A percentile compares a stretch with the other conserved stretches of the same genome.
Evolutionary conservation across 2,329 filamentous ascomycete species (phyloP).

Genomic region (Penicillium thymicola): DNA sequence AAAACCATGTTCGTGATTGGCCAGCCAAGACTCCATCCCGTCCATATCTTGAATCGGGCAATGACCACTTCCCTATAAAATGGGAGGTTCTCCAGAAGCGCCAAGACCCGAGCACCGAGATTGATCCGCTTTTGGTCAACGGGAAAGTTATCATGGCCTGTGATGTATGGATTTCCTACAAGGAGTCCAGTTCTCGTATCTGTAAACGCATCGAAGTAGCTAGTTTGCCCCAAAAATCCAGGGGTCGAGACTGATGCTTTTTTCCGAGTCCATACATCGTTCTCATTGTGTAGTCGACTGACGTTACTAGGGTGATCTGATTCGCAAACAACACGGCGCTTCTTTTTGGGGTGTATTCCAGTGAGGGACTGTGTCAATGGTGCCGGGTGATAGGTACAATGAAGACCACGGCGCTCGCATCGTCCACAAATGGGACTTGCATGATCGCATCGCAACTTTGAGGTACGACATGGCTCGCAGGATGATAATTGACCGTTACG

Average conservation of each 20-base stretch:
- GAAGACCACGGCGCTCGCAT: neutral
- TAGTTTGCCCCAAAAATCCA: slow-evolving; percentile 18
- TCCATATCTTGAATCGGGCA: slow-evolving; percentile 15
- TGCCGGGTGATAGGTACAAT: slow-evolving; percentile 3
- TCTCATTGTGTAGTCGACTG: neutral
- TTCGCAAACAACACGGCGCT: neutral
- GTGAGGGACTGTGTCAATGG: neutral
- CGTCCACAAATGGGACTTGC: slow-evolving; percentile 1
- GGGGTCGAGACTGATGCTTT: neutral
- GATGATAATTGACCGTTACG: slow-evolving; percentile 15
- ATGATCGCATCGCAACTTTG: slow-evolving; percentile 27
- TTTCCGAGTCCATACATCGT: slow-evolving; percentile 1
- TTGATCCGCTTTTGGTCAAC: slow-evolving; percentile 18
- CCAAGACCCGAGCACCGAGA: slow-evolving; percentile 23
- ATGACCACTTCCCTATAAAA: slow-evolving; percentile 19
- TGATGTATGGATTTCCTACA: neutral
- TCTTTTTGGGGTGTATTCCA: neutral
- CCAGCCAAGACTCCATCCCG: slow-evolving; percentile 22
- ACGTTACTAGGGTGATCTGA: neutral
- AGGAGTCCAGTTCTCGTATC: slow-evolving; percentile 8
- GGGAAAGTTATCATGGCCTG: neutral
- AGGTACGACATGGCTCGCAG: slow-evolving; percentile 25
- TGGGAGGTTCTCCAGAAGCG: slow-evolving; percentile 19
- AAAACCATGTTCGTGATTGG: slow-evolving; percentile 20
- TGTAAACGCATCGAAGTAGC: slow-evolving; percentile 17